These are phyloP conservation scores for Asterophora parasitica DNA, from an alignment of 768 basidiomycete species.

Conservation along the genomic window DNA sequence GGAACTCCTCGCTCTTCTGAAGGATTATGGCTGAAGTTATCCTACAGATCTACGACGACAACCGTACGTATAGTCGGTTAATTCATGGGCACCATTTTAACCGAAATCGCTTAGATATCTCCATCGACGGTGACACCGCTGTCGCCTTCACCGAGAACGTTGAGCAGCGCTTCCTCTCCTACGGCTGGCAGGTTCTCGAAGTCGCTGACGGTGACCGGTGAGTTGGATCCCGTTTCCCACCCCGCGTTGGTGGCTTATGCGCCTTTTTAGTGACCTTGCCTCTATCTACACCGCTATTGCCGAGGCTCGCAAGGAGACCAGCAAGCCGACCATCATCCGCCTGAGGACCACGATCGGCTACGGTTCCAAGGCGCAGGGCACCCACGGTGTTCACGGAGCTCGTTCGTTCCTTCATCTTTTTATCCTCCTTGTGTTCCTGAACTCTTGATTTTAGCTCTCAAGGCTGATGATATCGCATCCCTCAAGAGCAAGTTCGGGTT, in stretches of 20 bases:
- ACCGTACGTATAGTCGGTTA: slow-evolving; percentile 55
- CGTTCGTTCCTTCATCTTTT: slow-evolving; percentile 47
- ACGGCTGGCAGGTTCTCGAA: slow-evolving; percentile 91
- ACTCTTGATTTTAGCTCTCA: slow-evolving; percentile 55
- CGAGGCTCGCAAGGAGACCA: slow-evolving; percentile 68
- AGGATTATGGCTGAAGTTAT: slow-evolving; percentile 7
- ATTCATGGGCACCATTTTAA: slow-evolving; percentile 8
- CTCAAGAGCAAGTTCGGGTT: slow-evolving; percentile 86
- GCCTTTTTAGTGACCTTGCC: slow-evolving; percentile 56
- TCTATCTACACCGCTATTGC: slow-evolving; percentile 76
- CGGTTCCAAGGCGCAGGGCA: slow-evolving; percentile 90
- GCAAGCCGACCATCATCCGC: slow-evolving; percentile 84
- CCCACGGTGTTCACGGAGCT: slow-evolving; percentile 91
- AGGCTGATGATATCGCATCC: slow-evolving; percentile 82
- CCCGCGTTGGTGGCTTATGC: neutral
- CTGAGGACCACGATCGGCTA: slow-evolving; percentile 90
- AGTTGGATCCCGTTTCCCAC: slow-evolving; percentile 14
- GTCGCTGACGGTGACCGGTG: slow-evolving; percentile 79
- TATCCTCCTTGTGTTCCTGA: neutral
- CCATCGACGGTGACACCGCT: slow-evolving; percentile 92
- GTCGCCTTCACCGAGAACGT: slow-evolving; percentile 95
- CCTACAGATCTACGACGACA: slow-evolving; percentile 88
- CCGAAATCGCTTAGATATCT: slow-evolving; percentile 59
- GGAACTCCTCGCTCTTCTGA: neutral
- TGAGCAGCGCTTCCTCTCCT: slow-evolving; percentile 79